Evolutionary conservation across 352 stramenopile species (phyloP), one percentile per base, ranked within the genome.

Genomic region (Phytophthora sansomeana): DNA sequence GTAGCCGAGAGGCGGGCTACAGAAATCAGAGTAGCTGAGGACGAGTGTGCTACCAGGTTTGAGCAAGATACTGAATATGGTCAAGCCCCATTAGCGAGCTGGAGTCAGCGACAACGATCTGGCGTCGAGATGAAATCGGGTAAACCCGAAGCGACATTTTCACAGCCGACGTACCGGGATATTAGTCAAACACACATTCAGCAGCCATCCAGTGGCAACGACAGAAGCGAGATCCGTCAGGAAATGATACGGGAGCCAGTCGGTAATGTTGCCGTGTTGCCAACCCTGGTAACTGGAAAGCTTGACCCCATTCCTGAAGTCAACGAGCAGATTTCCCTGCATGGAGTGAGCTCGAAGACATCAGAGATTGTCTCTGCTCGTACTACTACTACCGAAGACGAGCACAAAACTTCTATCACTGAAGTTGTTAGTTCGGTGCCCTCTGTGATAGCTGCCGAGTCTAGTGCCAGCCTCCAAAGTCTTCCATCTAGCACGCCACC

Each of bases 271-370:
- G 19, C 59, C 43, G 21, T 19, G 6, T 44, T 67, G 21, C 42
- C 58, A 28, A 59, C 47, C 10, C 56, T 69, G 26, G 46, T 52
- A 39, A 41, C 42, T 30, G 58, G 54, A 16, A 52, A 8, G 17
- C 33, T 77, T 5, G 61, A 63, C 24, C 10, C 69, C 16, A 77
- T 77, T 46, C 63, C 49, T 14, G 63, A 77, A 33, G 32, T 11
- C n/a, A 63, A 54, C 17, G 63, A 70, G n/a, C 42, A 42, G 17
- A 36, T 68, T 36, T 52, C 30, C 29, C 51, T 48, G 14, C 30
- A 11, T 55, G 36, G 41, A 62, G 33, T 35, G 24, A 62, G 32
- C 26, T 16, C 17, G 39, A 39, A 32, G 16, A 16, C 42, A 17
- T 26, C 26, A 48, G 16, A 33, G 13, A 52, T 42, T 36, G 30